A percentile compares a stretch with the other conserved stretches of the same genome.
phyloP scores from a whole-genome alignment of 768 basidiomycete species.

The Xerocomellus dryophilus region DNA sequence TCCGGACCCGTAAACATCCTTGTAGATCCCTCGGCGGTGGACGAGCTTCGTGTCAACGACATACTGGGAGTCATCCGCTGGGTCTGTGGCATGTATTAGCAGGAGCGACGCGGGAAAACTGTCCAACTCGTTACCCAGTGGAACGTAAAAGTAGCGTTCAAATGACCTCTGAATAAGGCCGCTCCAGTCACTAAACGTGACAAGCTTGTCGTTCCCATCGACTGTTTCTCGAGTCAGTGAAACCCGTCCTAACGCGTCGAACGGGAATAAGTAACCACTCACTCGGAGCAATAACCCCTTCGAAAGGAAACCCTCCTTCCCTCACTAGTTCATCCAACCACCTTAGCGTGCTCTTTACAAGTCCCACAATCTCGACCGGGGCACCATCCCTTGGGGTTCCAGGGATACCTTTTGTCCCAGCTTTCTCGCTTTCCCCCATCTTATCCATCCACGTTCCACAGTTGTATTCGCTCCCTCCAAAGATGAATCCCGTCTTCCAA shows the following conservation, averaged over 20 bases:
- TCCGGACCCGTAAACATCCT: constrained; percentile 94
- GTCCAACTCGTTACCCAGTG: constrained; percentile 47
- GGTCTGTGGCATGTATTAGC: constrained; percentile 45
- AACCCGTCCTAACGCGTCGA: neutral
- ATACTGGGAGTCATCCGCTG: constrained; percentile 67
- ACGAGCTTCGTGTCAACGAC: constrained; percentile 66
- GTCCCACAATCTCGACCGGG: constrained; percentile 91
- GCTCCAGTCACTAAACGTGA: constrained; percentile 91
- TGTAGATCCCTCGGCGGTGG: constrained; percentile 94
- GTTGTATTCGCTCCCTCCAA: constrained; percentile 81
- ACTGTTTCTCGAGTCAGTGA: constrained; percentile 43
- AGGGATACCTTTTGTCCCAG: constrained; percentile 93
- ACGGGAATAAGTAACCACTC: constrained; percentile 31
- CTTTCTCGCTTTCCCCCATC: constrained; percentile 91
- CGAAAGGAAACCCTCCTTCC: constrained; percentile 78
- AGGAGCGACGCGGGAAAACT: neutral
- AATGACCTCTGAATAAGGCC: constrained; percentile 82
- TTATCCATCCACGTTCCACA: constrained; percentile 99
- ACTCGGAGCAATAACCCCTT: constrained; percentile 82
- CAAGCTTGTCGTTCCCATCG: constrained; percentile 58
- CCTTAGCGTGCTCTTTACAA: constrained; percentile 87
- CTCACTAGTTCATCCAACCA: constrained; percentile 76
- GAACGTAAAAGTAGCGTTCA: constrained; percentile 89
- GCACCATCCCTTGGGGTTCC: constrained; percentile 96
- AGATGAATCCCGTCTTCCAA: constrained; percentile 89